These are phyloP conservation scores for Trichosporon faecale DNA, from an alignment of 1,284 basidiomycete species.

Conservation along the genomic window DNA sequence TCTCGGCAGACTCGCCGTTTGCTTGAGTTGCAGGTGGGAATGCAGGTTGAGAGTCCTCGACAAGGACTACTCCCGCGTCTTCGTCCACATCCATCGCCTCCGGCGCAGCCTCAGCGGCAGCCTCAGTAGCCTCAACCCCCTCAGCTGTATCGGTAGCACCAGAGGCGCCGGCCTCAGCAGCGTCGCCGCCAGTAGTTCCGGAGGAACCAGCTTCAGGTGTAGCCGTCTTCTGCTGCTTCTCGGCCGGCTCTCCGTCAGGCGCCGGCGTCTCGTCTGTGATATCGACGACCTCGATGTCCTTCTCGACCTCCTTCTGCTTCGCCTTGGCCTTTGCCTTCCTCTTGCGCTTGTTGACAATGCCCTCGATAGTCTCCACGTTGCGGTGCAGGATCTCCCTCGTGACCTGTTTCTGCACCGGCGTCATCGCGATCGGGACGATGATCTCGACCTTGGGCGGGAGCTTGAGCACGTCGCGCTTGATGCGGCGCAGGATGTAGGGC, in stretches of 20 bases:
- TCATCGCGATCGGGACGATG: conserved; percentile 88
- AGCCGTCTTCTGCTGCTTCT: background rate
- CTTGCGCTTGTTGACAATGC: conserved; percentile 30
- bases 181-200: background rate
- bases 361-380: conserved; percentile 37
- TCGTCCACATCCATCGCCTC: background rate
- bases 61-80: background rate
- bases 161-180: background rate
- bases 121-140: background rate
- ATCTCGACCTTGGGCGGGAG: conserved; percentile 77
- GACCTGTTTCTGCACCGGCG: conserved; percentile 81
- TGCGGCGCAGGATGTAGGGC: conserved; percentile 87
- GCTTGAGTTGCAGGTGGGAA: background rate
- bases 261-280: background rate
- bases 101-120: background rate
- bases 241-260: background rate
- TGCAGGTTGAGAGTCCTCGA: background rate
- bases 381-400: conserved; percentile 70
- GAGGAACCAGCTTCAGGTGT: background rate
- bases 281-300: background rate
- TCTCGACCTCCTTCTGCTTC: background rate
- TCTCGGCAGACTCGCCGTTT: background rate
- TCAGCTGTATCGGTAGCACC: background rate
- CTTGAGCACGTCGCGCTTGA: conserved; percentile 87
- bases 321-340: conserved; percentile 15